phyloP scores from a whole-genome alignment of 2,329 filamentous ascomycete species.

The Xylariaceae sp. region DNA sequence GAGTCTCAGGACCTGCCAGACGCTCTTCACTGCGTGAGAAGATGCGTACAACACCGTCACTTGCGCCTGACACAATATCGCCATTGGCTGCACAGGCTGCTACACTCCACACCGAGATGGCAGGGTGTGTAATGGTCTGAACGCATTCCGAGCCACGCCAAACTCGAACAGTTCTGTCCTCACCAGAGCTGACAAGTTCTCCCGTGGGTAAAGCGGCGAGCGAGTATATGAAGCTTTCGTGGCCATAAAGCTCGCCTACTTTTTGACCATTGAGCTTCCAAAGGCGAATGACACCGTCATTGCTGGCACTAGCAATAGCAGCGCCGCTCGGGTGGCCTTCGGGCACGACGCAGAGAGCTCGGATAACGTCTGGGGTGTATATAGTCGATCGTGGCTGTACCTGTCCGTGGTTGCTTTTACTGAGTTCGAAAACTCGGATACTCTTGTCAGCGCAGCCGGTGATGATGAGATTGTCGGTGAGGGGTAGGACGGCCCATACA shows the following conservation, averaged over 20 bases:
- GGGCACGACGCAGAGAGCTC: slow-evolving; percentile 82
- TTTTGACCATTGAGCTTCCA: slow-evolving; percentile 80
- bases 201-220: slow-evolving; percentile 73
- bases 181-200: slow-evolving; percentile 84
- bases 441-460: slow-evolving; percentile 90
- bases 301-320: slow-evolving; percentile 91
- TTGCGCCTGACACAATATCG: slow-evolving; percentile 91
- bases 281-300: slow-evolving; percentile 82
- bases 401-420: slow-evolving; percentile 53
- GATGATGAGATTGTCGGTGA: slow-evolving; percentile 74
- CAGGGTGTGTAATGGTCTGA: slow-evolving; percentile 95
- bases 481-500: slow-evolving; percentile 88
- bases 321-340: slow-evolving; percentile 72
- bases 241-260: slow-evolving; percentile 74
- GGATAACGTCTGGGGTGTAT: slow-evolving; percentile 74
- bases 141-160: slow-evolving; percentile 82
- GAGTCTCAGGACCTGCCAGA: slow-evolving; percentile 62
- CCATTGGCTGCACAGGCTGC: slow-evolving; percentile 78
- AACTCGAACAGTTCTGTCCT: slow-evolving; percentile 88
- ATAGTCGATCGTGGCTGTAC: slow-evolving; percentile 52
- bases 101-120: slow-evolving; percentile 93
- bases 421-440: slow-evolving; percentile 77
- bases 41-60: slow-evolving; percentile 78
- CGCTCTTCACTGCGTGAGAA: slow-evolving; percentile 73
- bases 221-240: slow-evolving; percentile 93